phyloP scores from a whole-genome alignment of 1,284 basidiomycete species.

The Moesziomyces globuligerus region DNA sequence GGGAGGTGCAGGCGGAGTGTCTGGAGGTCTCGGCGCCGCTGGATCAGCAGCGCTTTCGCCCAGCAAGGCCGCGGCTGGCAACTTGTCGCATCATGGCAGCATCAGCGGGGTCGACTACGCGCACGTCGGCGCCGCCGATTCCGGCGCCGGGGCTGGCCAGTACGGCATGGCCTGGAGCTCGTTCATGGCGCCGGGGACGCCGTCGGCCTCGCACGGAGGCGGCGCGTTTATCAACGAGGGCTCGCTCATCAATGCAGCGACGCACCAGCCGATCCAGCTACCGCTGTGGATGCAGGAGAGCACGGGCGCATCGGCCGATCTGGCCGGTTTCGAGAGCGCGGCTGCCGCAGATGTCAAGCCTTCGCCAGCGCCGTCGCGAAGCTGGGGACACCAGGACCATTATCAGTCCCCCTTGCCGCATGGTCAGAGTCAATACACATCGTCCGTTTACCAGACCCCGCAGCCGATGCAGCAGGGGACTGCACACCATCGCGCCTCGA shows the following conservation, averaged over 20 bases:
- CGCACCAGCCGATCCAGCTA: conserved; percentile 36
- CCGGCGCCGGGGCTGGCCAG: not conserved
- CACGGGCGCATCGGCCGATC: conserved; percentile 20
- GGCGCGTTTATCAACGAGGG: conserved; percentile 11
- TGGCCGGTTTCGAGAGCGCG: conserved; percentile 12
- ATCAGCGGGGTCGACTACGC: conserved; percentile 20
- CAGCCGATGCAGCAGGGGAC: conserved; percentile 3
- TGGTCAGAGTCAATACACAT: conserved; percentile 11
- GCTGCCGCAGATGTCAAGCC: conserved; percentile 4
- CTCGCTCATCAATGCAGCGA: not conserved
- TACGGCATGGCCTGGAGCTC: conserved; percentile 26
- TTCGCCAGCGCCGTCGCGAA: conserved; percentile 3
- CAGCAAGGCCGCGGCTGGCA: conserved; percentile 15
- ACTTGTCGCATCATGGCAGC: conserved; percentile 28
- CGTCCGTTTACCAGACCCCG: conserved; percentile 16
- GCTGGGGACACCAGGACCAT: conserved; percentile 39
- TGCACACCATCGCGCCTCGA: conserved; percentile 2
- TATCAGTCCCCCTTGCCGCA: conserved; percentile 40
- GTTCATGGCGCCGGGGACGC: conserved; percentile 24
- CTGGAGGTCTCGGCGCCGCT: conserved; percentile 2
- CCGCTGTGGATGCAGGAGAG: conserved; percentile 51
- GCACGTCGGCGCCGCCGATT: not conserved
- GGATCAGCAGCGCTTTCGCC: conserved; percentile 17
- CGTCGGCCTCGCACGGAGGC: conserved; percentile 11
- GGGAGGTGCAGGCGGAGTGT: conserved; percentile 1